phyloP scores from a whole-genome alignment of 305 asterid species.

The Fraxinus sp. region DNA sequence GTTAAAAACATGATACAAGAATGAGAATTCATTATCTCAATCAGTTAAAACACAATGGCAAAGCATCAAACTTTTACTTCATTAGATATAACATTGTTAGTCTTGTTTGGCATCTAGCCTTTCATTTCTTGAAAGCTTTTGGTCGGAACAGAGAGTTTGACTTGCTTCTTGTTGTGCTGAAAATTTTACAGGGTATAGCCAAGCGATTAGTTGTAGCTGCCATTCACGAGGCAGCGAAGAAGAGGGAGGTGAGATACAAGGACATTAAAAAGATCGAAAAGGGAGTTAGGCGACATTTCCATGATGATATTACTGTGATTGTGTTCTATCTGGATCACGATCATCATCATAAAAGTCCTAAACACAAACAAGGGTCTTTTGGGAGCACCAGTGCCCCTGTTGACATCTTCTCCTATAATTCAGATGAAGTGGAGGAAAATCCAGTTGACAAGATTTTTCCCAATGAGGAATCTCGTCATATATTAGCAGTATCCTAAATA shows the following conservation, averaged over 20 bases:
- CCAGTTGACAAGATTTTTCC: constrained; percentile 37
- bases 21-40: not conserved
- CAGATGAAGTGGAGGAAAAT: constrained; percentile 45
- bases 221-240: constrained; percentile 77
- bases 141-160: not conserved
- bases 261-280: constrained; percentile 78
- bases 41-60: not conserved
- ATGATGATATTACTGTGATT: constrained; percentile 83
- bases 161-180: not conserved
- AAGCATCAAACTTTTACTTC: not conserved
- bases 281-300: constrained; percentile 89
- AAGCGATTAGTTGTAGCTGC: constrained; percentile 81
- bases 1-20: not conserved
- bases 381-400: constrained; percentile 62
- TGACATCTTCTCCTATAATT: constrained; percentile 64
- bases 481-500: constrained; percentile 12
- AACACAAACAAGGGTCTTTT: constrained; percentile 31
- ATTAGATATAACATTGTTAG: not conserved
- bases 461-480: constrained; percentile 31
- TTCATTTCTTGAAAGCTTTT: not conserved
- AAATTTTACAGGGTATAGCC: constrained; percentile 78
- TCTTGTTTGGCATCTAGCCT: not conserved
- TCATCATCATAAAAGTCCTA: constrained; percentile 33
- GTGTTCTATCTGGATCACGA: constrained; percentile 80
- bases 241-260: constrained; percentile 76